Conservation (phyloP, 1,139 yeast genomes). For the Wickerhamomyces sp. region DNA sequence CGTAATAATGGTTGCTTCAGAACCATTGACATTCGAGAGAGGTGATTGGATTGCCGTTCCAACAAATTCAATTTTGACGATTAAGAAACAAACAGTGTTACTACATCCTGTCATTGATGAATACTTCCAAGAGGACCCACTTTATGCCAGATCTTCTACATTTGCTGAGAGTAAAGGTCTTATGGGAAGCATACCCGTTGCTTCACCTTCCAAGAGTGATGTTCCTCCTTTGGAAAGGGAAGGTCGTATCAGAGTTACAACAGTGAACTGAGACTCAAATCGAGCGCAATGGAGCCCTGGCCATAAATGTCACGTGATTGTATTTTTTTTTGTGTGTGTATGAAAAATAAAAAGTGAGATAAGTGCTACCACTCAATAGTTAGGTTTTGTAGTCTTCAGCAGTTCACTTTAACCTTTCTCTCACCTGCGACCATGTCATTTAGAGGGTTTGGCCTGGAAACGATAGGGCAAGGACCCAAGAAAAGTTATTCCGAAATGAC, state of each 20-base stretch:
- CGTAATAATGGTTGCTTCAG: constrained; percentile 94
- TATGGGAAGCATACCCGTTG: constrained; percentile 69
- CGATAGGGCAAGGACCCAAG: constrained; percentile 29
- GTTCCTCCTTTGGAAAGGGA: constrained; percentile 88
- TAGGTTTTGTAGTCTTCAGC: no score
- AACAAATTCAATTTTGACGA: constrained; percentile 81
- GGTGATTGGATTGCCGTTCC: constrained; percentile 98
- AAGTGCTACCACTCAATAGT: no score
- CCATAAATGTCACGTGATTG: no score
- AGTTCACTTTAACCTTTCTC: neutral
- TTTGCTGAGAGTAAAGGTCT: constrained; percentile 89
- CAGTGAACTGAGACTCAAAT: no score
- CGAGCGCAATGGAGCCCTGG: no score
- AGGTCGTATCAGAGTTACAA: constrained; percentile 47
- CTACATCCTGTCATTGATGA: constrained; percentile 91
- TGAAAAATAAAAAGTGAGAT: no score
- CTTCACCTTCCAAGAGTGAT: constrained; percentile 42
- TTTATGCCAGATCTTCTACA: constrained; percentile 63
- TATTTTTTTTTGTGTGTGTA: no score
- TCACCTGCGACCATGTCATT: constrained; percentile 27
- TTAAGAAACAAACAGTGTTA: constrained; percentile 78
- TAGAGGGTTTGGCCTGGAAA: constrained; percentile 34
- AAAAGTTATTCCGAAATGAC: constrained; percentile 67
- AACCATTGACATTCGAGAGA: constrained; percentile 92
- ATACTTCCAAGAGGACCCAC: constrained; percentile 70